phyloP scores from a whole-genome alignment of 768 basidiomycete genomes.

The Grammothele lineata region DNA sequence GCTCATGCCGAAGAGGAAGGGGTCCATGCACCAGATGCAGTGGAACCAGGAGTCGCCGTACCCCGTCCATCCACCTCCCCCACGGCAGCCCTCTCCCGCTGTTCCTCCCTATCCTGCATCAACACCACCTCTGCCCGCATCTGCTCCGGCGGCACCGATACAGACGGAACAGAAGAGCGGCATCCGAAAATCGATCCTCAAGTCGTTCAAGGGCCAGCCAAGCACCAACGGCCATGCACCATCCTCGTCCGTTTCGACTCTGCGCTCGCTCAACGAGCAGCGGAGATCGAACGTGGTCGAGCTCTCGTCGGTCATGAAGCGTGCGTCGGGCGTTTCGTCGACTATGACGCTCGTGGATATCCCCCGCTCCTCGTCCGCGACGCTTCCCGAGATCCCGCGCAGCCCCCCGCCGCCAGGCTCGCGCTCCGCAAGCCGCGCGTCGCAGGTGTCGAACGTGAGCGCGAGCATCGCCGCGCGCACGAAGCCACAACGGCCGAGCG shows the following conservation, averaged over 20 bases:
- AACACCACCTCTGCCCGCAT: slow-evolving; percentile 19
- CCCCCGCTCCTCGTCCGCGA: slow-evolving; percentile 33
- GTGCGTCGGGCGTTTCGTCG: slow-evolving; percentile 28
- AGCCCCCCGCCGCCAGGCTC: slow-evolving; percentile 40
- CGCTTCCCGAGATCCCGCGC: slow-evolving; percentile 46
- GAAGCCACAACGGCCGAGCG: slow-evolving; percentile 17
- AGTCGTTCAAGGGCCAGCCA: slow-evolving; percentile 53
- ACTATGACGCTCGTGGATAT: slow-evolving; percentile 38
- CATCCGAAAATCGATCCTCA: slow-evolving; percentile 68
- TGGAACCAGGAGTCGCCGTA: slow-evolving; percentile 77
- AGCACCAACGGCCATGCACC: slow-evolving; percentile 21
- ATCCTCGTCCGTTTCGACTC: slow-evolving; percentile 23
- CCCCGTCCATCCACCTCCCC: slow-evolving; percentile 35
- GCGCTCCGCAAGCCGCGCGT: slow-evolving; percentile 22
- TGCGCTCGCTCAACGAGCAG: slow-evolving; percentile 30
- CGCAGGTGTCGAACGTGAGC: slow-evolving; percentile 10
- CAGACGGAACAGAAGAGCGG: slow-evolving; percentile 37
- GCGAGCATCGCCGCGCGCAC: slow-evolving; percentile 9
- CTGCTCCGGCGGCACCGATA: neutral
- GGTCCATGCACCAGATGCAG: slow-evolving; percentile 44
- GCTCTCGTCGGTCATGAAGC: slow-evolving; percentile 30
- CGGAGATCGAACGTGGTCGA: slow-evolving; percentile 35
- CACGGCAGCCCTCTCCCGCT: slow-evolving; percentile 16
- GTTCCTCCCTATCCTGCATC: slow-evolving; percentile 16
- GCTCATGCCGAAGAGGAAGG: slow-evolving; percentile 28